Base-by-base conservation (phyloP, 148 eudicot genomes). In the Diospyros lotus region DNA sequence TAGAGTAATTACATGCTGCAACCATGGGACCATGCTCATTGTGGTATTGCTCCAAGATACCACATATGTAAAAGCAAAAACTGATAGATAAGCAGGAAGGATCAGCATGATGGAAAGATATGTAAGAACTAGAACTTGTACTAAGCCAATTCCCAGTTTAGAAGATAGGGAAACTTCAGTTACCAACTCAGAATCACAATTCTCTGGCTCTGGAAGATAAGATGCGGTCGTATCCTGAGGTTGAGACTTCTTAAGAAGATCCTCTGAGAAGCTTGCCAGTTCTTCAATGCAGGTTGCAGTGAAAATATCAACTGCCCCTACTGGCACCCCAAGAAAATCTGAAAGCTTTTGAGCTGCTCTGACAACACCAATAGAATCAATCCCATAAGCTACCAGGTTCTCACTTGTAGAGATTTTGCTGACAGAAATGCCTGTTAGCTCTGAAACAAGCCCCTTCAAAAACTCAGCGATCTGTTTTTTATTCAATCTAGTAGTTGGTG, bases 261-360 rank as follows among this genome's bases (percentile, higher is more conserved):
- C 78, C 72, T 86, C 83, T 9, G 87, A 73, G 63, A 86, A 86
- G 75, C 59, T 64, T 68, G 87, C 85, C 74, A 86, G 61, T 17
- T 86, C 85, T 43, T 75, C 80, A 62, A 86, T 86, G 76, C 85
- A 81, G 17, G 89, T 81, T 50, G 89, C 89, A 1, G 87, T 86
- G 77, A 86, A 86, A 38, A 86, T 86, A 73, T 86, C 89, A 9
- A 86, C 79, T 44, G 89, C 89, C 15, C 87, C 89, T 15, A 86
- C 81, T 53, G 80, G 87, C 43, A 81, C 83, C 12, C 87, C 85
- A 5, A 86, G 89, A 50, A 79, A 86, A 77, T 73, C 81, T 6
- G 87, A 84, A 66, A 86, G 87, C 70, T 86, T 86, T 72, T 86
- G 89, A 75, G 89, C 89, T 79, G 89, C 89, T 82, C 85, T 82